Evolutionary conservation across 495 filamentous ascomycete species (phyloP).

Genomic region (Pseudevernia furfuracea): DNA sequence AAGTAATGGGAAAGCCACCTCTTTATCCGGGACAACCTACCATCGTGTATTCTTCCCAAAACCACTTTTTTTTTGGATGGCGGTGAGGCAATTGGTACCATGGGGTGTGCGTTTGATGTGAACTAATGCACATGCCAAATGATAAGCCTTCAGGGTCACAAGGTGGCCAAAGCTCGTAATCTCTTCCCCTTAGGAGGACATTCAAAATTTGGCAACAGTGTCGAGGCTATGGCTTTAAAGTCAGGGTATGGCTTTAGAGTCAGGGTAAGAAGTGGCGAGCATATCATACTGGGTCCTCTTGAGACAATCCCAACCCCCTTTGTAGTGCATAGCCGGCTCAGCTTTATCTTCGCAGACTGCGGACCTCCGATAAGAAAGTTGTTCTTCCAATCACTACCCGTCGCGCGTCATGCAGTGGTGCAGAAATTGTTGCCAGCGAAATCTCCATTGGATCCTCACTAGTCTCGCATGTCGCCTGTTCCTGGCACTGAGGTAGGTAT

Average conservation of each 20-base stretch:
- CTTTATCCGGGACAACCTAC: background rate
- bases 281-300: too few species aligned
- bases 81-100: too few species aligned
- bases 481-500: background rate
- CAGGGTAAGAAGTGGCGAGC: too few species aligned
- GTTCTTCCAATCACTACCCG: background rate
- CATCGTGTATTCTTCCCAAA: too few species aligned
- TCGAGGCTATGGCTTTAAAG: too few species aligned
- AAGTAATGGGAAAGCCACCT: background rate
- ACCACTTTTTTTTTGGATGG: too few species aligned
- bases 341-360: too few species aligned
- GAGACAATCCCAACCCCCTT: too few species aligned
- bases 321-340: too few species aligned
- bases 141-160: background rate
- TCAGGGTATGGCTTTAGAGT: too few species aligned
- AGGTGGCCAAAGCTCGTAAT: background rate
- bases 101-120: background rate
- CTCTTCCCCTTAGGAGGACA: background rate
- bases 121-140: background rate
- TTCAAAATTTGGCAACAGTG: too few species aligned
- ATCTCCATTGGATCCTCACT: background rate
- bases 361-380: background rate
- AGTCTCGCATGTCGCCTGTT: background rate
- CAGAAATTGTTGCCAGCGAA: background rate
- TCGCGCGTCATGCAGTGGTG: conserved; percentile 2